Base-by-base conservation (phyloP, 129 eudicot genomes). In the Flaveria linearis region DNA sequence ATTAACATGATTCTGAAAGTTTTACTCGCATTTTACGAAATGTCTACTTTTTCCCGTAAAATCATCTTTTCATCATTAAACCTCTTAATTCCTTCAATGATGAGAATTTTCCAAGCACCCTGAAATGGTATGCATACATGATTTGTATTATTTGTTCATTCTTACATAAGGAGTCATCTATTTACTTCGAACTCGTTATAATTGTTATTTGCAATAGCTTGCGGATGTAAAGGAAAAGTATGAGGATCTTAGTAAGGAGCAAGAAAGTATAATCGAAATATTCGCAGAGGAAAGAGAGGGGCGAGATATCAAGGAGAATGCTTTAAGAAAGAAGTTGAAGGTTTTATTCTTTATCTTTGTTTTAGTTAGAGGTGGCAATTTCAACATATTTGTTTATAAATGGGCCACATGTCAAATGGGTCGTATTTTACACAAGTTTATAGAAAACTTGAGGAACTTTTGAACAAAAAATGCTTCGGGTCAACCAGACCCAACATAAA, bases 271-370 rank as follows among this genome's bases (percentile, higher is more conserved):
- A 20, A 85, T 94, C 15, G 97, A 89, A 64, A 71, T 75, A 73
- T 87, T 89, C 79, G 80, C 97, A 7, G 96, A 91, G 61, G 99
- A 94, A 84, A 84, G 96, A 82, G 84, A 74, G 58, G 84, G 89
- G n/a, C 92, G 90, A n/a, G 90, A 91, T 52, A 52, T 11, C 0
- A 91, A 91, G 86, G 93, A 88, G 77, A 88, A 86, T 16, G 69
- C 60, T 39, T 80, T 90, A 83, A 87, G 91, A 73, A 84, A 78
- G 78, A 90, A 84, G 74, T 66, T 93, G 76, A 79, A 88, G 98
- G 98, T 89, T 57, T 68, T 68, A 26, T 25, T 79, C n/a, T 39
- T 64, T 51, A 17, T 43, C 25, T 64, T 72, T 26, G 4, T 56
- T 75, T 69, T n/a, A 15, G 9, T 33, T 51, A 30, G 15, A 16